Evolutionary conservation across 2,329 filamentous ascomycete genomes (phyloP).

Genomic region (Alternaria metachromatica): DNA sequence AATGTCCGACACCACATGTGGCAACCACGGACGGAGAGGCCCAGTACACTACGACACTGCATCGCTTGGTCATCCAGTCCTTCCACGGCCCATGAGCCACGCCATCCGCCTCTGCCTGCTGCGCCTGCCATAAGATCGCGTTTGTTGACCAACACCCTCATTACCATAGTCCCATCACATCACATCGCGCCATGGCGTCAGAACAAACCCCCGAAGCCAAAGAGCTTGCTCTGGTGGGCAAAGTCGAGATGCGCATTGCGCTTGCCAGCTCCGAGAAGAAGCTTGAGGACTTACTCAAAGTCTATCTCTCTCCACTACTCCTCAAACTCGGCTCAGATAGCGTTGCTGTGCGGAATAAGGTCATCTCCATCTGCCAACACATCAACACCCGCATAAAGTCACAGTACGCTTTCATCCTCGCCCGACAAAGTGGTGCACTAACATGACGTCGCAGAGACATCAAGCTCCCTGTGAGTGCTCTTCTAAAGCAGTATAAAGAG

Average conservation of each 20-base stretch:
- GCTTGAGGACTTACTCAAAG: constrained; percentile 77
- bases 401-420: constrained; percentile 47
- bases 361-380: constrained; percentile 74
- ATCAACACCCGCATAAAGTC: constrained; percentile 69
- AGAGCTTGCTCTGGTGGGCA: constrained; percentile 82
- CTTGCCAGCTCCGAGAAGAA: constrained; percentile 84
- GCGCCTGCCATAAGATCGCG: constrained; percentile 17
- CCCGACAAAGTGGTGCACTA: constrained; percentile 8
- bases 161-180: neutral
- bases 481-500: constrained; percentile 90
- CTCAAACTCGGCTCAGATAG: constrained; percentile 86
- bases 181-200: constrained; percentile 39
- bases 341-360: constrained; percentile 79
- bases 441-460: constrained; percentile 57
- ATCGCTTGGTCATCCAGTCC: neutral
- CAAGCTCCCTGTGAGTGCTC: constrained; percentile 79
- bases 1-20: constrained; percentile 30
- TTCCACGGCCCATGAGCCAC: constrained; percentile 24
- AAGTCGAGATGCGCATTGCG: constrained; percentile 83
- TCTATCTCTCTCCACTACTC: constrained; percentile 80
- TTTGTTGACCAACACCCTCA: constrained; percentile 2
- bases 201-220: constrained; percentile 62
- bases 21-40: constrained; percentile 27
- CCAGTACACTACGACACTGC: constrained; percentile 13
- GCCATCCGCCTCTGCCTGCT: constrained; percentile 32